Conservation (phyloP, 305 asterid genomes). For the Fraxinus albicans region DNA sequence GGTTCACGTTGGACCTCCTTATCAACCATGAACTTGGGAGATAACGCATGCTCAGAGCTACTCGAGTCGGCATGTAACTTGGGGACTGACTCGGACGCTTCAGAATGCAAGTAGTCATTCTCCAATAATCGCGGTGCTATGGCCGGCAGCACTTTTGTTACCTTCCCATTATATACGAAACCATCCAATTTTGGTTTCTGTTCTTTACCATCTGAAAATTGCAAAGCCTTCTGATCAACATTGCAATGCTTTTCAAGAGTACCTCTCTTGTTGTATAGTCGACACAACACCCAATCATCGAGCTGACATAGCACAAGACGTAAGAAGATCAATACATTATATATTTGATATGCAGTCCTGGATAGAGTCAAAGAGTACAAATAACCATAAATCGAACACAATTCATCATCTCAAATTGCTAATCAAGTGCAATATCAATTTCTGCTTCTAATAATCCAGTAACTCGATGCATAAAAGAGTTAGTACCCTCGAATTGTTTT, state of each 20-base stretch:
- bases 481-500: constrained; percentile 40
- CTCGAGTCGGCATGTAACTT: constrained; percentile 41
- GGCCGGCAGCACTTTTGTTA: constrained; percentile 6
- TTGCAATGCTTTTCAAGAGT: constrained; percentile 34
- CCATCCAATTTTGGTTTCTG: constrained; percentile 24
- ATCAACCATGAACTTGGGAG: constrained; percentile 28
- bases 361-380: neutral
- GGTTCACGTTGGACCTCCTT: constrained; percentile 43
- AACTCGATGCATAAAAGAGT: neutral
- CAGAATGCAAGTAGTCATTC: constrained; percentile 23
- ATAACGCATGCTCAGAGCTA: constrained; percentile 26
- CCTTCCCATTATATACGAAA: neutral
- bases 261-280: constrained; percentile 56
- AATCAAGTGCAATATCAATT: neutral
- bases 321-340: neutral
- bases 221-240: constrained; percentile 10
- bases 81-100: constrained; percentile 34
- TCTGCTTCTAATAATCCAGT: neutral
- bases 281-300: constrained; percentile 58
- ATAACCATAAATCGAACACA: neutral
- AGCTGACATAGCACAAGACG: constrained; percentile 30
- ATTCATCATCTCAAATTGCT: neutral
- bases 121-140: neutral
- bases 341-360: neutral
- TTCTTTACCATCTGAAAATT: constrained; percentile 21